Base-by-base conservation (phyloP, 2,329 filamentous ascomycete genomes). In the Lasiodiplodia sp. region DNA sequence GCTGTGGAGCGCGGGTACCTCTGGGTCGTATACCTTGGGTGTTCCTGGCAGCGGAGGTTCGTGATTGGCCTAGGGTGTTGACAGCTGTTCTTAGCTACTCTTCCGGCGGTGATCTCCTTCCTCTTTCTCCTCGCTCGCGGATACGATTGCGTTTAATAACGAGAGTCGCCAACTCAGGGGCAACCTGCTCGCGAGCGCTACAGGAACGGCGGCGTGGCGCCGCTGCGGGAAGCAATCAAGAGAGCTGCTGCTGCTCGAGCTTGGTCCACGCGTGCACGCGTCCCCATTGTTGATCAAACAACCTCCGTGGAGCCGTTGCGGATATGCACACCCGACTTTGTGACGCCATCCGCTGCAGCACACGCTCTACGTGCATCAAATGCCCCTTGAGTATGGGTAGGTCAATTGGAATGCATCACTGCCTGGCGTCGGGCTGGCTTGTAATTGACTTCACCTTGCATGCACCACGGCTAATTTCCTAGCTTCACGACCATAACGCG, bases 11-110 rank as follows among this genome's bases (percentile, higher is more conserved):
- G 58, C 58, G 58, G 44, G 58, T 51, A 56, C 53, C 14, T 56
- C 10, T n/a, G 51, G 51, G 14, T 51, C 25, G 60, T 52, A 64
- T 52, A 38, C 25, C 31, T 57, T 51, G 37, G 40, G 64, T 23
- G 40, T 25, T 60, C 25, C 21, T 37, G 31, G 55, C n/a, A 3
- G 8, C 18, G 55, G 64, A 18, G 25, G 21, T 47, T 53, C 55
- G 55, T 53, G 55, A 60, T 67, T 67, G 65, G 65, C 44, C n/a
- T 64, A 31, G 47, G 34, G 60, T 64, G 47, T 64, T 64, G 60
- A 64, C 60, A 64, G 60, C 60, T 64, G 60, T 64, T 52, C 47
- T 49, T 64, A 37, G 23, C 28, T n/a, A 34, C 18, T 14, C 31
- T 23, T n/a, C 28, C 28, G 8, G n/a, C 47, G 60, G 8, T 64